A percentile compares a stretch with the other conserved stretches of the same genome.
phyloP scores from a whole-genome alignment of 2,329 filamentous ascomycete species.

The Sporothrix protearum region DNA sequence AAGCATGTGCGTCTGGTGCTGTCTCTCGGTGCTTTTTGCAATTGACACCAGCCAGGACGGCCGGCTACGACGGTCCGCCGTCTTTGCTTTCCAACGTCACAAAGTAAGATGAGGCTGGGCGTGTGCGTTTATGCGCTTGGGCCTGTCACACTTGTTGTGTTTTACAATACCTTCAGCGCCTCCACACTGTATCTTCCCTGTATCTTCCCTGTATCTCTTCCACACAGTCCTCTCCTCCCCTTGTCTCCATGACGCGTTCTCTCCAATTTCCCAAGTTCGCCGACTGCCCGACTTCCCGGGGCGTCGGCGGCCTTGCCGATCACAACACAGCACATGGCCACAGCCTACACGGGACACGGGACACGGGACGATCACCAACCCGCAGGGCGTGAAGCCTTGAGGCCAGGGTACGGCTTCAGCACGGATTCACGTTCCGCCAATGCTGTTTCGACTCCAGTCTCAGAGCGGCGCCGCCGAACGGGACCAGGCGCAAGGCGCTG shows the following conservation, averaged over 20 bases:
- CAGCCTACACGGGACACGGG: background rate
- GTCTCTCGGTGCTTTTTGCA: background rate
- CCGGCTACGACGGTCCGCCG: background rate
- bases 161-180: background rate
- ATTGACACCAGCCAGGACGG: background rate
- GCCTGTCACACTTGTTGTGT: background rate
- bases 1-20: background rate
- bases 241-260: background rate
- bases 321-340: background rate
- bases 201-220: background rate
- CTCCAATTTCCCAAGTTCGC: no score
- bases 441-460: background rate
- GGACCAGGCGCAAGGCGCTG: background rate
- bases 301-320: slow-evolving; percentile 4
- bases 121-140: slow-evolving; percentile 2
- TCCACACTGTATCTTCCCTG: background rate
- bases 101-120: background rate
- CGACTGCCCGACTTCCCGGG: background rate
- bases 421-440: background rate
- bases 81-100: background rate
- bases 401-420: no score
- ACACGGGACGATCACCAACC: no score
- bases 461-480: background rate
- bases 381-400: background rate
- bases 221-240: background rate